phyloP scores from a whole-genome alignment of 2,329 filamentous ascomycete species.

The Neonectria neomacrospora region DNA sequence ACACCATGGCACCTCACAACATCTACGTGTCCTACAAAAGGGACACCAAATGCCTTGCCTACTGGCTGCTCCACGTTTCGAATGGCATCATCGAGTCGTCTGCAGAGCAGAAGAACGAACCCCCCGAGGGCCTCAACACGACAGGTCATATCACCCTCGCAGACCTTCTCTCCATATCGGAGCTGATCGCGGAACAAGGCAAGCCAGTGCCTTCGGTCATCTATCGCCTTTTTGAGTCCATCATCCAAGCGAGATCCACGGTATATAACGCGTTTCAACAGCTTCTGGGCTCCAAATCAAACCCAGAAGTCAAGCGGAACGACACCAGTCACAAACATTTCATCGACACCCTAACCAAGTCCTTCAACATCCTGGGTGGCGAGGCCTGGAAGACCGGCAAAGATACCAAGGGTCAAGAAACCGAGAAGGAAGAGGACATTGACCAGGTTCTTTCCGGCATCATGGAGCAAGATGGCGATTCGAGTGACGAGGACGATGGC shows the following conservation, averaged over 20 bases:
- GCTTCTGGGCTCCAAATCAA: conserved; percentile 45
- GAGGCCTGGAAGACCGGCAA: conserved; percentile 36
- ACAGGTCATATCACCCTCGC: conserved; percentile 52
- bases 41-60: conserved; percentile 51
- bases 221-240: conserved; percentile 50
- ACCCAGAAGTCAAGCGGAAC: conserved; percentile 51
- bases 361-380: conserved; percentile 52
- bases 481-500: conserved; percentile 24
- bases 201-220: conserved; percentile 50
- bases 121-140: conserved; percentile 46
- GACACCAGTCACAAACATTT: conserved; percentile 56
- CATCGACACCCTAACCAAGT: conserved; percentile 53
- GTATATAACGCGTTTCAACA: conserved; percentile 48
- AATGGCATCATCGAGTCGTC: conserved; percentile 49
- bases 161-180: conserved; percentile 51
- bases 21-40: conserved; percentile 53
- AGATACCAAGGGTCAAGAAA: conserved; percentile 33
- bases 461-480: conserved; percentile 3
- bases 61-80: conserved; percentile 54
- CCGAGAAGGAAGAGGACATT: conserved; percentile 35
- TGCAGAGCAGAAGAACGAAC: conserved; percentile 26
- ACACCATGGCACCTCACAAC: conserved; percentile 57
- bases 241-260: conserved; percentile 51
- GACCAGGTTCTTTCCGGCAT: conserved; percentile 24
- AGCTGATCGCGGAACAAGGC: conserved; percentile 51